Percentiles rank a stretch among this genome's conserved stretches.
Evolutionary conservation across 805 yeast genomes (phyloP).

Genomic region (Hanseniaspora pseudoguilliermondii): DNA sequence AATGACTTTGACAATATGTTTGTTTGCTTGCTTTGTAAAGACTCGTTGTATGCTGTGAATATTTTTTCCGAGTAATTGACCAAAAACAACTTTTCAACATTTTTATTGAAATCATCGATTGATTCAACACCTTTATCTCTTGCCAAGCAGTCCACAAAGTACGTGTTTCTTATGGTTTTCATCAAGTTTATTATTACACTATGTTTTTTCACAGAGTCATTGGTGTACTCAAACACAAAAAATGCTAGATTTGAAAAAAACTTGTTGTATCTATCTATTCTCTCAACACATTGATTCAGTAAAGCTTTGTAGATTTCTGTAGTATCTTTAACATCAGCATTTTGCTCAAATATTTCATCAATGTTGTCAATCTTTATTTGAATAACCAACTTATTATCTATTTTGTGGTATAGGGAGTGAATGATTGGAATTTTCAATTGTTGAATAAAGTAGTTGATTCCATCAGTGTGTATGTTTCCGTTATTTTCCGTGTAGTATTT

Average conservation of each 20-base stretch:
- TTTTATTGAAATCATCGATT: neutral
- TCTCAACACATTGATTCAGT: neutral
- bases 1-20: neutral
- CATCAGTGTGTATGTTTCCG: neutral
- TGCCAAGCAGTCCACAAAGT: conserved; percentile 2
- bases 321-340: neutral
- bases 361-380: conserved; percentile 1
- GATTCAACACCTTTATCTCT: neutral
- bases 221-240: conserved; percentile 9
- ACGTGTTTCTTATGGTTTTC: conserved; percentile 6
- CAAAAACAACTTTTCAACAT: neutral
- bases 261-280: neutral
- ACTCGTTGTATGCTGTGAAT: neutral
- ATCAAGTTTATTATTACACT: neutral
- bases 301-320: neutral
- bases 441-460: conserved; percentile 5
- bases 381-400: conserved; percentile 2
- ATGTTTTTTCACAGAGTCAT: conserved; percentile 10
- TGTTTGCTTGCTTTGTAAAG: conserved; percentile 5
- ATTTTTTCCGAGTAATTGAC: neutral
- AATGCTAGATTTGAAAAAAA: neutral
- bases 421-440: neutral
- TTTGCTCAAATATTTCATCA: neutral
- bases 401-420: neutral
- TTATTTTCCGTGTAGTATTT: neutral